A percentile compares a stretch with the other conserved stretches of the same genome.
These are phyloP conservation scores for Dothideomycetes sp. DNA, from an alignment of 2,329 filamentous ascomycete genomes.

Conservation along the genomic window DNA sequence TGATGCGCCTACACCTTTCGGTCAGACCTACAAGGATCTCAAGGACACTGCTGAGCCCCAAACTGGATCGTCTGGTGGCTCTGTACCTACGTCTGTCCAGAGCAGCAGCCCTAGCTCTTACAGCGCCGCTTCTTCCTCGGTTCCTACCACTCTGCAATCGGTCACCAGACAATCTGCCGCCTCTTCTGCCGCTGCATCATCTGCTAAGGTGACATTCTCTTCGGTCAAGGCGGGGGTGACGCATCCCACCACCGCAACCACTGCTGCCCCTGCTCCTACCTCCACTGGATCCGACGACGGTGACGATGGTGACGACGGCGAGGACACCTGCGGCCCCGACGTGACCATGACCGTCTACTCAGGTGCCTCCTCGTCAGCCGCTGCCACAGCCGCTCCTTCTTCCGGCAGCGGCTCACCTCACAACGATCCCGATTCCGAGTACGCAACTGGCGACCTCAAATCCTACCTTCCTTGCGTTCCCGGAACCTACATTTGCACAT, in stretches of 20 bases:
- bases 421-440: slow-evolving; percentile 16
- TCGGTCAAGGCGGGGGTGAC: neutral
- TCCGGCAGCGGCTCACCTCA: slow-evolving; percentile 4
- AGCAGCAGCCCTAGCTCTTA: too few relatives aligned
- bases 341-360: slow-evolving; percentile 12
- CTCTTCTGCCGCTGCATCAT: slow-evolving; percentile 1
- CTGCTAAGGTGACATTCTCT: slow-evolving; percentile 2
- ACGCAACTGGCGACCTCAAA: slow-evolving; percentile 22
- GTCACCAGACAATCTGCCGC: neutral
- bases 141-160: slow-evolving; percentile 1
- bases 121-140: slow-evolving; percentile 4
- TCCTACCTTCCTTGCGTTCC: slow-evolving; percentile 30
- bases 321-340: slow-evolving; percentile 3
- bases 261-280: slow-evolving; percentile 2
- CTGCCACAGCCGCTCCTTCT: neutral
- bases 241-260: neutral
- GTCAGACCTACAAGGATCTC: slow-evolving; percentile 20
- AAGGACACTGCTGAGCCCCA: neutral
- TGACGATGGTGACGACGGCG: neutral
- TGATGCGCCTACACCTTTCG: slow-evolving; percentile 23
- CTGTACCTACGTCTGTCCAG: neutral
- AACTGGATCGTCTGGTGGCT: slow-evolving; percentile 5
- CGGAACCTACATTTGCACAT: slow-evolving; percentile 33
- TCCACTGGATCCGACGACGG: neutral
- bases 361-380: neutral